Evolutionary conservation across 176 grass and related monocot species (phyloP).

Genomic region (Pontederia crassipes): DNA sequence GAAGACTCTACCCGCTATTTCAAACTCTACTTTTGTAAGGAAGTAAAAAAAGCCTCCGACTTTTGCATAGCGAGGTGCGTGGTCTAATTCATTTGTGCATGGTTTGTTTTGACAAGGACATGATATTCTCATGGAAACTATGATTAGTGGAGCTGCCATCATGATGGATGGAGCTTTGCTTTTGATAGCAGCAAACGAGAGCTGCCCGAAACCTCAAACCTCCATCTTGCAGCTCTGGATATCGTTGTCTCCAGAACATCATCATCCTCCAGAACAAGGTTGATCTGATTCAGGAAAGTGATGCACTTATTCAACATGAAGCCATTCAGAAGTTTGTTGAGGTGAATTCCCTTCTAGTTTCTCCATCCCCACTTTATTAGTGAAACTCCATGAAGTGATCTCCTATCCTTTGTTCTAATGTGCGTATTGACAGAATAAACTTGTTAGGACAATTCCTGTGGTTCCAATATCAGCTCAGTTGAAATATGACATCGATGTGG

Average conservation of each 20-base stretch:
- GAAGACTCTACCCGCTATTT: too few species aligned
- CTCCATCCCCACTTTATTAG: too few species aligned
- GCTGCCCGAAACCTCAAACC: constrained; percentile 87
- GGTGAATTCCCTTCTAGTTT: constrained; percentile 18
- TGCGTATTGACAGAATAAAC: constrained; percentile 46
- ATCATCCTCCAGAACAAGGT: constrained; percentile 97
- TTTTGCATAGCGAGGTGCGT: too few species aligned
- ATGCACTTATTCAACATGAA: constrained; percentile 81
- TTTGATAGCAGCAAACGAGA: constrained; percentile 86
- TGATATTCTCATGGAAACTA: constrained; percentile 94
- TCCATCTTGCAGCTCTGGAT: constrained; percentile 91
- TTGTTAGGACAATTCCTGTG: constrained; percentile 69
- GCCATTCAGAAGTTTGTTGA: constrained; percentile 93
- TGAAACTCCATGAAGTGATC: not conserved
- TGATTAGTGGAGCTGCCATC: constrained; percentile 88
- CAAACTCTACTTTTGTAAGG: too few species aligned
- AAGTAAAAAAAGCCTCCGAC: too few species aligned
- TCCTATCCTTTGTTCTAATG: not conserved
- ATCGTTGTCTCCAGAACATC: constrained; percentile 91
- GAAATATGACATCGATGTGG: constrained; percentile 88
- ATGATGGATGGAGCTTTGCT: constrained; percentile 98
- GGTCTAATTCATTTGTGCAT: too few species aligned
- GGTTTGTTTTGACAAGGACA: too few species aligned
- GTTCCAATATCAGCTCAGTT: constrained; percentile 88
- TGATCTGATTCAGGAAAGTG: constrained; percentile 96